Evolutionary conservation across 2,329 filamentous ascomycete genomes (phyloP).

Genomic region (Madurella mycetomatis): DNA sequence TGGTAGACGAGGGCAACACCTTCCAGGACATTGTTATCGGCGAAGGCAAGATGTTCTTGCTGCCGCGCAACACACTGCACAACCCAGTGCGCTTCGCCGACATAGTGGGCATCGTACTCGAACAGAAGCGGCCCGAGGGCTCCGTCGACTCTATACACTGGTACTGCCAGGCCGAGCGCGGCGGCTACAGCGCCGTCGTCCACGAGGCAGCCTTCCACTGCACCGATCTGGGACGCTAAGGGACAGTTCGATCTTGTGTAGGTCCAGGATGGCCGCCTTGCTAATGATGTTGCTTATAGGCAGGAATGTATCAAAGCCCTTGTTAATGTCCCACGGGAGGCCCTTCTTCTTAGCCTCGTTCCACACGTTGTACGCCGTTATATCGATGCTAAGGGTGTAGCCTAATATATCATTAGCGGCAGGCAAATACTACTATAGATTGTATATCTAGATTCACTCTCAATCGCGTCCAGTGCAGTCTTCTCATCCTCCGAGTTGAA

Average conservation of each 20-base stretch:
- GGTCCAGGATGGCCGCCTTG: slow-evolving; percentile 76
- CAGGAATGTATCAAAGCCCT: slow-evolving; percentile 97
- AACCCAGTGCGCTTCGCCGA: slow-evolving; percentile 90
- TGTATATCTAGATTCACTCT: slow-evolving; percentile 48
- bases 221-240: slow-evolving; percentile 80
- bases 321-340: slow-evolving; percentile 91
- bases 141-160: slow-evolving; percentile 78
- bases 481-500: slow-evolving; percentile 68
- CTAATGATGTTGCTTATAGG: slow-evolving; percentile 78
- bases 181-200: slow-evolving; percentile 62
- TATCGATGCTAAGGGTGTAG: slow-evolving; percentile 90
- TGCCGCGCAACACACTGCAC: slow-evolving; percentile 92
- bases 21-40: slow-evolving; percentile 86
- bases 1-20: slow-evolving; percentile 61
- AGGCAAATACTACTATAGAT: not conserved
- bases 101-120: slow-evolving; percentile 90
- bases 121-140: slow-evolving; percentile 69
- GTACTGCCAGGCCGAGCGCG: slow-evolving; percentile 63
- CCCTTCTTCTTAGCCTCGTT: slow-evolving; percentile 97
- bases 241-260: slow-evolving; percentile 82
- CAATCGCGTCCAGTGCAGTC: slow-evolving; percentile 76
- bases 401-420: slow-evolving; percentile 36
- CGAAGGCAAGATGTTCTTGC: slow-evolving; percentile 89
- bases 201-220: slow-evolving; percentile 86
- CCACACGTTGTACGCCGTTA: slow-evolving; percentile 94